Percentiles rank a stretch among this genome's conserved stretches.
Conservation (phyloP, 2,329 filamentous ascomycete species). For the Periconia sp. region DNA sequence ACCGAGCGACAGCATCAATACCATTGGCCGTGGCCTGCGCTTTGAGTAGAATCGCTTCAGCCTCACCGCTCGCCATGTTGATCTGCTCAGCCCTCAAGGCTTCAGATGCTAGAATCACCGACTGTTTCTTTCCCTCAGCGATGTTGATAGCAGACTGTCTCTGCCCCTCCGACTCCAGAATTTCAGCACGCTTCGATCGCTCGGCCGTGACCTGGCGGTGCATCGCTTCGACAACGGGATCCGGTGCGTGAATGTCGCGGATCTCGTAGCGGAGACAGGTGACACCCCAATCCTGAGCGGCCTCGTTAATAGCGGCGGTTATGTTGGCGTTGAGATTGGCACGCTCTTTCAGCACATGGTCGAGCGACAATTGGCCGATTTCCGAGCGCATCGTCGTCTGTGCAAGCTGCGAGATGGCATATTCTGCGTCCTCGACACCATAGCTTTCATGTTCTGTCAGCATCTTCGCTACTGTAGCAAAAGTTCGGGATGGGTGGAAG, state of each 20-base stretch:
- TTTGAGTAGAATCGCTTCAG: slow-evolving; percentile 88
- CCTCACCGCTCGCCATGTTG: slow-evolving; percentile 90
- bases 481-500: not conserved
- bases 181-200: slow-evolving; percentile 95
- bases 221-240: slow-evolving; percentile 94
- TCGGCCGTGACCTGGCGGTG: slow-evolving; percentile 97
- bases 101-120: slow-evolving; percentile 93
- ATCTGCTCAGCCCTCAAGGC: slow-evolving; percentile 89
- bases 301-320: slow-evolving; percentile 98
- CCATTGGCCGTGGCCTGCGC: slow-evolving; percentile 85
- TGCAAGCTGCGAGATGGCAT: slow-evolving; percentile 95
- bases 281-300: slow-evolving; percentile 95
- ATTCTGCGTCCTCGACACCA: slow-evolving; percentile 97
- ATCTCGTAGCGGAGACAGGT: slow-evolving; percentile 98
- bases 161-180: slow-evolving; percentile 95
- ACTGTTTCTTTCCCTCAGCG: slow-evolving; percentile 96
- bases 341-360: slow-evolving; percentile 97
- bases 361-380: slow-evolving; percentile 93
- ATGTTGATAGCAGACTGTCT: slow-evolving; percentile 98
- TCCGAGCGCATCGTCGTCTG: slow-evolving; percentile 99
- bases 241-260: slow-evolving; percentile 94
- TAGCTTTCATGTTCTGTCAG: slow-evolving; percentile 68
- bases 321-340: slow-evolving; percentile 97
- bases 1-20: slow-evolving; percentile 82
- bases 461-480: not conserved